phyloP scores from a whole-genome alignment of 805 yeast genomes.

The Cyberlindnera meyerae region DNA sequence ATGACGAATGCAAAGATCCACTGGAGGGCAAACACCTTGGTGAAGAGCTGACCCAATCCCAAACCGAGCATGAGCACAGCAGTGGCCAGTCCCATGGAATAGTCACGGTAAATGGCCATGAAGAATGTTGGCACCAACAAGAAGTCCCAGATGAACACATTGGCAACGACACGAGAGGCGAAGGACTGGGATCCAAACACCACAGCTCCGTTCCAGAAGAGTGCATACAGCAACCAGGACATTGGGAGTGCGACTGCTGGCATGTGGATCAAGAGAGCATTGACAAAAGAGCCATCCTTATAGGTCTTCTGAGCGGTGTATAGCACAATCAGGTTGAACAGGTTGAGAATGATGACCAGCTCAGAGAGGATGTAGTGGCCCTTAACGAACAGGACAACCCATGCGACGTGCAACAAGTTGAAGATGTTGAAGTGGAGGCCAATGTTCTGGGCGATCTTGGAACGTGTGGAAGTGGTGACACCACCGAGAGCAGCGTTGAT shows the following conservation, averaged over 20 bases:
- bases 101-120: constrained; percentile 60
- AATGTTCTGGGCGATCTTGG: constrained; percentile 30
- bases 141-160: constrained; percentile 74
- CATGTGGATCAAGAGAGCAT: constrained; percentile 58
- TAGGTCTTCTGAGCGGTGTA: constrained; percentile 55
- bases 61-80: constrained; percentile 58
- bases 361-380: constrained; percentile 57
- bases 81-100: constrained; percentile 59
- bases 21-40: constrained; percentile 70
- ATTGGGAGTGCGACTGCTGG: constrained; percentile 67
- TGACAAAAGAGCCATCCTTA: constrained; percentile 43
- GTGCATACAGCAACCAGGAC: constrained; percentile 65
- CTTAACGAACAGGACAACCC: constrained; percentile 59
- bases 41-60: constrained; percentile 65
- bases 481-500: too few relatives aligned
- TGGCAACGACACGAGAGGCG: constrained; percentile 65
- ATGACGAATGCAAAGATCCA: constrained; percentile 80
- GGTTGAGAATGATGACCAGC: constrained; percentile 51
- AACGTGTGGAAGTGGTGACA: constrained; percentile 15
- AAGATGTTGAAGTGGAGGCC: constrained; percentile 61
- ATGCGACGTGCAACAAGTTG: constrained; percentile 54
- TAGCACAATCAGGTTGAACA: constrained; percentile 51
- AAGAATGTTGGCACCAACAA: constrained; percentile 57
- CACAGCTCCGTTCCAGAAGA: constrained; percentile 86
- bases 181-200: constrained; percentile 43